Percentiles rank a stretch among this genome's conserved stretches.
Conservation (phyloP, 1,139 yeast species). For the Scheffersomyces quercinus region DNA sequence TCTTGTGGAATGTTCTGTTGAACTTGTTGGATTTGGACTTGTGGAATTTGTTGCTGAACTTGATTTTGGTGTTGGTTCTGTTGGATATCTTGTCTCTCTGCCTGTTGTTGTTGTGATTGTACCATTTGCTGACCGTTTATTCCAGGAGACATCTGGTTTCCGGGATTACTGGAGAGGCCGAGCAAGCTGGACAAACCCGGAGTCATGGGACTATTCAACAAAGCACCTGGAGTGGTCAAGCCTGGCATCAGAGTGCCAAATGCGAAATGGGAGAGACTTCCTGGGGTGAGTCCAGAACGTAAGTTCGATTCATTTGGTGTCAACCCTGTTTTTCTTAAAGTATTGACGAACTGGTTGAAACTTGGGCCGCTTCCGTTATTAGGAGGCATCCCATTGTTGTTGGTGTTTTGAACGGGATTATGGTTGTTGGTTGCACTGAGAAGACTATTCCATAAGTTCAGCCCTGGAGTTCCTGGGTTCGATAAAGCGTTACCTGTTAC, state of each 20-base stretch:
- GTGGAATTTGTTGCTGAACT: neutral
- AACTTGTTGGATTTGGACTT: neutral
- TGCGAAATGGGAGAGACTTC: conserved; percentile 24
- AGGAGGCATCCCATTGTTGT: conserved; percentile 5
- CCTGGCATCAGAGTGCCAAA: conserved; percentile 36
- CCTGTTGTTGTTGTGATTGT: conserved; percentile 1
- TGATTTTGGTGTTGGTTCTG: neutral
- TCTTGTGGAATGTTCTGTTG: conserved; percentile 1
- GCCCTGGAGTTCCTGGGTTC: conserved; percentile 52
- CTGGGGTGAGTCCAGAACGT: conserved; percentile 64
- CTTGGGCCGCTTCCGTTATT: conserved; percentile 4
- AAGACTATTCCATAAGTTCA: conserved; percentile 49
- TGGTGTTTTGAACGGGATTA: conserved; percentile 2
- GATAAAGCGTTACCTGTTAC: conserved; percentile 25
- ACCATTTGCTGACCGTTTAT: conserved; percentile 1
- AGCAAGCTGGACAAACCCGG: conserved; percentile 32
- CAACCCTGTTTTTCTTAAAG: conserved; percentile 54
- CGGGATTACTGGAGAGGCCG: conserved; percentile 22
- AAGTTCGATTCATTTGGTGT: conserved; percentile 71
- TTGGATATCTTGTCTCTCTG: neutral
- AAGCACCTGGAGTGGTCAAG: conserved; percentile 45
- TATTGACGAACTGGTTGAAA: conserved; percentile 31
- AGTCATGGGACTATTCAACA: conserved; percentile 46
- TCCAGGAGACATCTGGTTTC: conserved; percentile 21
- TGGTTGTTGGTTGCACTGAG: conserved; percentile 37